Evolutionary conservation across 768 basidiomycete species (phyloP).

Genomic region (Leccinum truebloodii): DNA sequence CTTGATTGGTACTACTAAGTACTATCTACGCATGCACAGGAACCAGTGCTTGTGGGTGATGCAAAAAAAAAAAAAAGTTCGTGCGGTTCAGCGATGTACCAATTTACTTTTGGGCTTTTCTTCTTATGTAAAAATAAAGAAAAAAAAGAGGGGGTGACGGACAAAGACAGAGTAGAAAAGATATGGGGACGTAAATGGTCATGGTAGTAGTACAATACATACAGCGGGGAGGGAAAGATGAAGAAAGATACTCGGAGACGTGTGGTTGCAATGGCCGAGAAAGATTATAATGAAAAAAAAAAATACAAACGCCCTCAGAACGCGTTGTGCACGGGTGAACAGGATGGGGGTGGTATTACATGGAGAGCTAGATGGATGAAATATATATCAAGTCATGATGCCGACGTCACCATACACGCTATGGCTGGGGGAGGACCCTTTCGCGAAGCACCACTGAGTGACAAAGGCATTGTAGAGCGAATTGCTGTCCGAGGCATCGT

Average conservation of each 20-base stretch:
- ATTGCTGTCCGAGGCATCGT: conserved; percentile 22
- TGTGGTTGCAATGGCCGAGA: background rate
- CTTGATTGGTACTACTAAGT: background rate
- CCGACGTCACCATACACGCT: conserved; percentile 12
- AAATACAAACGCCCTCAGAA: conserved; percentile 3
- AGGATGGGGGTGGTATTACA: conserved; percentile 2
- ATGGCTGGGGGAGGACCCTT: conserved; percentile 35
- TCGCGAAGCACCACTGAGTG: conserved; percentile 69
- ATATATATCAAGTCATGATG: conserved; percentile 21
- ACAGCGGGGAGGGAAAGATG: background rate
- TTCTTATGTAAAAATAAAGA: no score
- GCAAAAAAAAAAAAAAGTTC: background rate
- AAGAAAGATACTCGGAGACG: background rate
- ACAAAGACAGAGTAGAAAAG: background rate
- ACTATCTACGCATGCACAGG: background rate
- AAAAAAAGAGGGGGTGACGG: no score
- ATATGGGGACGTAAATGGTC: background rate
- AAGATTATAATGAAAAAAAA: no score
- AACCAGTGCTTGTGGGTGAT: background rate
- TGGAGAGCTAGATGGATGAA: background rate
- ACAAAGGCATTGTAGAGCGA: conserved; percentile 61
- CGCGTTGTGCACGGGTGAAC: background rate
- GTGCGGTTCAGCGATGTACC: background rate
- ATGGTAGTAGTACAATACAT: conserved; percentile 1
- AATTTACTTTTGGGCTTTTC: no score